phyloP scores from a whole-genome alignment of 441 rosid species.

The Euphorbia schlechtendalii region DNA sequence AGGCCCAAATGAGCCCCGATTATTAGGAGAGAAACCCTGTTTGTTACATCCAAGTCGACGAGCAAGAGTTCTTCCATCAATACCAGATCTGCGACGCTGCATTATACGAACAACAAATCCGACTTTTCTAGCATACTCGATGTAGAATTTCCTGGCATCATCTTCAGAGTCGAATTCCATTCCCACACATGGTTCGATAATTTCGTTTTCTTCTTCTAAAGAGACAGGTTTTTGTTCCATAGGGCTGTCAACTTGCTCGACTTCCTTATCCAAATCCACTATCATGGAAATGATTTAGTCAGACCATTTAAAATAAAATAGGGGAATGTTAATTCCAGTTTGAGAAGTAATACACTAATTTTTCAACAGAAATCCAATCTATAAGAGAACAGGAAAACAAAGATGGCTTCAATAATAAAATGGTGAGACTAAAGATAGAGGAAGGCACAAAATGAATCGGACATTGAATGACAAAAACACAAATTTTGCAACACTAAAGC shows the following conservation, averaged over 20 bases:
- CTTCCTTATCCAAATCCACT: slow-evolving; percentile 44
- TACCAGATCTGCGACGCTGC: slow-evolving; percentile 85
- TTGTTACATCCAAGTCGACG: slow-evolving; percentile 92
- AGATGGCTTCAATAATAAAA: too few relatives aligned
- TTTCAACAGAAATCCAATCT: not conserved
- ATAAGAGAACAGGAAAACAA: not conserved
- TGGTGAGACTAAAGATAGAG: not conserved
- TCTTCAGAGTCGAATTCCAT: slow-evolving; percentile 89
- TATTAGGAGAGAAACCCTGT: slow-evolving; percentile 70
- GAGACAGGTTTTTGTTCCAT: slow-evolving; percentile 29
- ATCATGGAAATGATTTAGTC: slow-evolving; percentile 7
- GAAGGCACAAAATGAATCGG: not conserved
- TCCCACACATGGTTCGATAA: slow-evolving; percentile 67
- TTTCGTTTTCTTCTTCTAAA: slow-evolving; percentile 27
- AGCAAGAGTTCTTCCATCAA: slow-evolving; percentile 89
- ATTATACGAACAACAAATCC: slow-evolving; percentile 90
- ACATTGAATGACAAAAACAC: not conserved
- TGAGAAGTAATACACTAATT: not conserved
- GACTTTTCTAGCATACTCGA: slow-evolving; percentile 66
- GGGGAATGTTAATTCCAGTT: not conserved
- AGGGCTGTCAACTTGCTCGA: slow-evolving; percentile 22
- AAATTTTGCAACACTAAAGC: not conserved
- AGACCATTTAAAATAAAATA: not conserved
- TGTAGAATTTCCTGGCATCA: slow-evolving; percentile 77
- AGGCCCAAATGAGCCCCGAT: slow-evolving; percentile 54